phyloP scores from a whole-genome alignment of 176 grass and related monocot species.

The Ensete glaucum region DNA sequence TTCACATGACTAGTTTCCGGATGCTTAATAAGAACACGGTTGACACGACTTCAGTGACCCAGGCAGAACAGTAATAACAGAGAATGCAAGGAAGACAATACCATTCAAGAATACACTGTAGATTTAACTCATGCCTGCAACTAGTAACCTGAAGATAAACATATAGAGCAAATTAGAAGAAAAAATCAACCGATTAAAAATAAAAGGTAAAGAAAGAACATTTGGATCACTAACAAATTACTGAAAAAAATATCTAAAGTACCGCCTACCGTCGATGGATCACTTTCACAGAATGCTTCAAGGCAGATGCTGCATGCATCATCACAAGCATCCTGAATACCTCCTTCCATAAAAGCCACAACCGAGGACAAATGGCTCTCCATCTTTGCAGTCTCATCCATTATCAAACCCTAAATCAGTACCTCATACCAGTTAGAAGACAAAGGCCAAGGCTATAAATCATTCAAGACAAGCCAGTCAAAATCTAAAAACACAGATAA shows the following conservation, averaged over 20 bases:
- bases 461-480: neutral
- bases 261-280: slow-evolving; percentile 62
- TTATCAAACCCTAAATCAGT: neutral
- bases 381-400: slow-evolving; percentile 50
- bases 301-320: slow-evolving; percentile 95
- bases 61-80: neutral
- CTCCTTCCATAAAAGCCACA: slow-evolving; percentile 82
- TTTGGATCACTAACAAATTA: neutral
- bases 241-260: neutral
- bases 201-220: neutral
- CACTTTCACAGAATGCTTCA: slow-evolving; percentile 71
- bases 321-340: slow-evolving; percentile 88
- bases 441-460: neutral
- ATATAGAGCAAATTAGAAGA: neutral
- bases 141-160: slow-evolving; percentile 59
- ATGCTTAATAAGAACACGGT: neutral
- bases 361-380: slow-evolving; percentile 58
- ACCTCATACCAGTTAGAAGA: neutral
- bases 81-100: slow-evolving; percentile 21
- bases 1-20: neutral
- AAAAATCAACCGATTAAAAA: neutral
- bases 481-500: too few species aligned
- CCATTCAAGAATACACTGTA: slow-evolving; percentile 99
- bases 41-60: too few species aligned
- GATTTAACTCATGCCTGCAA: slow-evolving; percentile 93